These are phyloP conservation scores for Endocarpon pusillum DNA, from an alignment of 495 filamentous ascomycete species.

Conservation along the genomic window DNA sequence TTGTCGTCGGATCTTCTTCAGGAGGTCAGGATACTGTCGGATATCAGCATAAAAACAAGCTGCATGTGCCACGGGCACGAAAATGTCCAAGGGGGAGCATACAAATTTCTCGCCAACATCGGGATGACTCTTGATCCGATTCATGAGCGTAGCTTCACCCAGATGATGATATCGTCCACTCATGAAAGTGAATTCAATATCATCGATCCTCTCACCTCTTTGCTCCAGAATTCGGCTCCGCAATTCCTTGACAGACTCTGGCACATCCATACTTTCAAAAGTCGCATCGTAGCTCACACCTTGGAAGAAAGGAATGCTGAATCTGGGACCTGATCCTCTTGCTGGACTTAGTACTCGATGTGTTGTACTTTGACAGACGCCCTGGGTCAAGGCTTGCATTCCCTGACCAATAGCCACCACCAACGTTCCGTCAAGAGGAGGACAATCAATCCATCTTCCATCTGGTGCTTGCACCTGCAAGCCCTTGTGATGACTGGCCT, in stretches of 20 bases:
- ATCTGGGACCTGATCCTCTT: conserved; percentile 53
- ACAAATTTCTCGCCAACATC: conserved; percentile 65
- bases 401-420: conserved; percentile 92
- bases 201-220: conserved; percentile 38
- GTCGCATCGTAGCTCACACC: conserved; percentile 68
- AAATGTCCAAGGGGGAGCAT: neutral
- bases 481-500: conserved; percentile 61
- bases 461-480: conserved; percentile 78
- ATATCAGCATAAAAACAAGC: too few relatives aligned
- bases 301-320: conserved; percentile 83
- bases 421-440: conserved; percentile 34
- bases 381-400: conserved; percentile 75
- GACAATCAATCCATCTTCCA: conserved; percentile 59
- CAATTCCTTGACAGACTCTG: conserved; percentile 39
- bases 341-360: conserved; percentile 30
- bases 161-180: conserved; percentile 48
- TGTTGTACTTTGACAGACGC: conserved; percentile 41
- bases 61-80: neutral
- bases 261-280: conserved; percentile 60
- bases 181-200: conserved; percentile 66
- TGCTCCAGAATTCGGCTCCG: conserved; percentile 10
- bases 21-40: conserved; percentile 1
- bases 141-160: conserved; percentile 70
- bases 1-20: neutral
- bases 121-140: conserved; percentile 72